phyloP scores from a whole-genome alignment of 2,329 filamentous ascomycete genomes.

The Xylariaceae sp. region DNA sequence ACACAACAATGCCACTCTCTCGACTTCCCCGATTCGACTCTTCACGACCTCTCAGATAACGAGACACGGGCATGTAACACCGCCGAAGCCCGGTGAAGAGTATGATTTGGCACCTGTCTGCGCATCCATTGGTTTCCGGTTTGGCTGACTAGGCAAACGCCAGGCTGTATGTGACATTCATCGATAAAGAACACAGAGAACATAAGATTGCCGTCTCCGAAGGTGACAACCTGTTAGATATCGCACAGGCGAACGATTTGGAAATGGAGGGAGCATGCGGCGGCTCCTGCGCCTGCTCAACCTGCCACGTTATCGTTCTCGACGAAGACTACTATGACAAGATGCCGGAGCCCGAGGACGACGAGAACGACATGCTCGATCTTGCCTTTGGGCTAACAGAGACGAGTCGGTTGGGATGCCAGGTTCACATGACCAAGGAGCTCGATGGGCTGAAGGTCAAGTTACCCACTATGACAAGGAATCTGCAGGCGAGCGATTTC shows the following conservation, averaged over 20 bases:
- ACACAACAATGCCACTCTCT: constrained; percentile 4
- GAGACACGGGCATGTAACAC: constrained; percentile 72
- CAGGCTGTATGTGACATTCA: constrained; percentile 83
- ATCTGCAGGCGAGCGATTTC: constrained; percentile 94
- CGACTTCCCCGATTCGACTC: constrained; percentile 31
- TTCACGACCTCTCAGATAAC: constrained; percentile 61
- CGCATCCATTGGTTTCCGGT: constrained; percentile 10
- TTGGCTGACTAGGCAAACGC: constrained; percentile 10
- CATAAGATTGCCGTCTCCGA: constrained; percentile 74
- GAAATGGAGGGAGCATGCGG: constrained; percentile 99
- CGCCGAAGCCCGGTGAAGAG: constrained; percentile 90
- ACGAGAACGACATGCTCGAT: constrained; percentile 88
- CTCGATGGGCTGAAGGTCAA: constrained; percentile 80
- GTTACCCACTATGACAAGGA: constrained; percentile 89
- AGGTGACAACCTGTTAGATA: constrained; percentile 91
- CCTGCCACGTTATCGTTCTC: constrained; percentile 82
- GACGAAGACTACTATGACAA: constrained; percentile 69
- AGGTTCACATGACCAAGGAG: constrained; percentile 87
- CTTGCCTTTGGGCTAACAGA: constrained; percentile 85
- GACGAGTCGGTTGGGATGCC: constrained; percentile 77
- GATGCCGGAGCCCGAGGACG: constrained; percentile 72
- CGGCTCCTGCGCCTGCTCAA: constrained; percentile 88
- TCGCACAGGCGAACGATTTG: constrained; percentile 88
- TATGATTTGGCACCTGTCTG: constrained; percentile 39
- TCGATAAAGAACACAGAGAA: constrained; percentile 79